A percentile compares a stretch with the other conserved stretches of the same genome.
Conservation (phyloP, 306 rosid genomes). For the Hippophae tibetana region DNA sequence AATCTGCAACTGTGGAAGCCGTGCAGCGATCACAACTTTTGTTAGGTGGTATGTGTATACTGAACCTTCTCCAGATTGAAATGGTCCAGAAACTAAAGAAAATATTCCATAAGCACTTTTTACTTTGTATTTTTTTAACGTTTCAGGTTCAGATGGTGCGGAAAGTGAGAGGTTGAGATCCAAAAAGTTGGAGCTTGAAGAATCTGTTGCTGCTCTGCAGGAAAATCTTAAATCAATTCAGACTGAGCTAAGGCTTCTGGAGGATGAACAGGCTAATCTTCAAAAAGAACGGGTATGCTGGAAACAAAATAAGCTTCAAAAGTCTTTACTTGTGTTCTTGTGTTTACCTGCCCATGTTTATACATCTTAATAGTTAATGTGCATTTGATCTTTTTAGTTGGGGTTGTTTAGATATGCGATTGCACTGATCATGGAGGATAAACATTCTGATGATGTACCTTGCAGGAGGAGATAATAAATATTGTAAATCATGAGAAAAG, state of each 20-base stretch:
- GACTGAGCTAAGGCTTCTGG: conserved; percentile 37
- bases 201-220: conserved; percentile 35
- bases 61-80: conserved; percentile 5
- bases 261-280: conserved; percentile 58
- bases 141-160: conserved; percentile 52
- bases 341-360: neutral
- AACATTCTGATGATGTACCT: conserved; percentile 2
- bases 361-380: neutral
- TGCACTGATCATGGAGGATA: conserved; percentile 1
- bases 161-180: conserved; percentile 58
- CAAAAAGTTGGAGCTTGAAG: conserved; percentile 51
- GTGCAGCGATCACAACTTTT: conserved; percentile 47
- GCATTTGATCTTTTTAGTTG: neutral
- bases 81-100: neutral
- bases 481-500: conserved; percentile 34
- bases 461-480: conserved; percentile 51
- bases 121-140: conserved; percentile 9
- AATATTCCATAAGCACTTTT: conserved; percentile 2
- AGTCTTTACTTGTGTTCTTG: conserved; percentile 2
- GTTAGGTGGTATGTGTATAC: conserved; percentile 44
- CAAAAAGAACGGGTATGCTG: conserved; percentile 57
- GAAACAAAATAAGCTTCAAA: neutral
- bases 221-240: conserved; percentile 36
- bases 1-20: conserved; percentile 58
- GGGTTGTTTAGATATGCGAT: conserved; percentile 2